Base-by-base conservation (phyloP, 2,329 filamentous ascomycete species). In the Aspergillus sp. region DNA sequence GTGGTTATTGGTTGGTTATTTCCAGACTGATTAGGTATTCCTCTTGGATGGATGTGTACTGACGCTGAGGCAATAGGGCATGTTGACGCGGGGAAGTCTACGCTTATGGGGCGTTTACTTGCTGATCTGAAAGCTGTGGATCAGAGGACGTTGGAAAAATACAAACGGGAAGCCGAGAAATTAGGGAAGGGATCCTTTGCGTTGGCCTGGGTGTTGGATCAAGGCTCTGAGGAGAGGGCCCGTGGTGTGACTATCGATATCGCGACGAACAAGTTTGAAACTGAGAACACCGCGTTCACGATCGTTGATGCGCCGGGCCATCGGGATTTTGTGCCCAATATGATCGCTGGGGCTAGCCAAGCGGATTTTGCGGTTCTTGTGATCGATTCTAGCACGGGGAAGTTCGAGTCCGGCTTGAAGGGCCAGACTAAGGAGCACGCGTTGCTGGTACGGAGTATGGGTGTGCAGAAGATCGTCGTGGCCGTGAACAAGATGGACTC, bases 41-140 rank as follows among this genome's bases (percentile, higher is more conserved):
- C 5, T 32, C 2, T 2, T 32, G 19, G 19, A 19, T 19, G 19
- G 19, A 19, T 19, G 19, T 32, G 8, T 32, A 52, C 63, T 48
- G 54, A 51, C 3, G 47, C 63, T 32, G 19, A 19, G 19, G 19
- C 3, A 8, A 40, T 29, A 88, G 89, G 93, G 9, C 93, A 98
- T 64, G 93, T 98, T 46, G 93, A 98, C 66, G 91, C 94, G 44
- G 93, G 93, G 44, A 98, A 98, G 69, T 96, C 89, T 64, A 98
- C 93, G 4, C 77, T 98, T 34, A 97, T 98, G 91, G 93, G 91
- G 0, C 82, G 93, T n/a, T 69, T 98, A 29, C 73, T 98, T 4
- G 82, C 91, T 38, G 93, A 98, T 57, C 78, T 95, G 36, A 86
- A 90, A 49, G 86, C 90, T 28, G 82, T 98, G 5, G 87, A 95